A percentile compares a stretch with the other conserved stretches of the same genome.
Evolutionary conservation across 306 rosid genomes (phyloP).

Genomic region (Acacia confusa): DNA sequence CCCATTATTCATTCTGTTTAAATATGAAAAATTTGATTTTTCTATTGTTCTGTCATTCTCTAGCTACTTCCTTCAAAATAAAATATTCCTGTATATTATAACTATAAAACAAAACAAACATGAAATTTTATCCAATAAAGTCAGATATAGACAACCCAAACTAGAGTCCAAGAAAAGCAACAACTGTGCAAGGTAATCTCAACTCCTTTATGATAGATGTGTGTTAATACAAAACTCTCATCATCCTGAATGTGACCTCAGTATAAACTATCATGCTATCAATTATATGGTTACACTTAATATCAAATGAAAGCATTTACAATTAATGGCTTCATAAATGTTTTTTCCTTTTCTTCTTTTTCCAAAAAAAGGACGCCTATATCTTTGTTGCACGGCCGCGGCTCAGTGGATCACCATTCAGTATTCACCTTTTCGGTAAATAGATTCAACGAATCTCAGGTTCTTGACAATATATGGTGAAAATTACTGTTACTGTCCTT

Average conservation of each 20-base stretch:
- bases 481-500: neutral
- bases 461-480: neutral
- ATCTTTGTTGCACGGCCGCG: neutral
- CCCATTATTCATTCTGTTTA: neutral
- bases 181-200: neutral
- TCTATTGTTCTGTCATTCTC: neutral
- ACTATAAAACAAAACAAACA: neutral
- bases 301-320: constrained; percentile 34
- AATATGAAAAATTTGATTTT: neutral
- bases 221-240: neutral
- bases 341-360: neutral
- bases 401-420: neutral
- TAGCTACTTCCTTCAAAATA: neutral
- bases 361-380: neutral
- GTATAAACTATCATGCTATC: neutral
- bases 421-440: neutral
- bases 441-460: neutral
- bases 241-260: neutral
- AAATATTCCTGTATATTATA: neutral
- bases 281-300: neutral
- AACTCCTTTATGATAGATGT: neutral
- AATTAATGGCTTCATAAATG: neutral
- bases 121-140: neutral
- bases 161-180: neutral
- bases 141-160: neutral